Evolutionary conservation across 2,329 filamentous ascomycete species (phyloP).

Genomic region (Fusarium sp.): DNA sequence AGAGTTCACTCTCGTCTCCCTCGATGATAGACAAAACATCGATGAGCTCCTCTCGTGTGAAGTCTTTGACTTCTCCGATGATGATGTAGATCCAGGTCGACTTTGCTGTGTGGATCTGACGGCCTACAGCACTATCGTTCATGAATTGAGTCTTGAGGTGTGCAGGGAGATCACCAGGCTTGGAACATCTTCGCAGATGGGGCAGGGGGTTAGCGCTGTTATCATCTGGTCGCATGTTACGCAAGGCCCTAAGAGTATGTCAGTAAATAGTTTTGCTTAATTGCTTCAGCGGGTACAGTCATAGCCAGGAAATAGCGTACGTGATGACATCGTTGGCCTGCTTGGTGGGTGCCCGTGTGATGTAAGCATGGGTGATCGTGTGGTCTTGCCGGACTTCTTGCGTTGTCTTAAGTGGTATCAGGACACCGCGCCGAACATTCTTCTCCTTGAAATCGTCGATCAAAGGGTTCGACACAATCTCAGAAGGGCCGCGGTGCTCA

Average conservation of each 20-base stretch:
- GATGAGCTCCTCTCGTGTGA: conserved; percentile 67
- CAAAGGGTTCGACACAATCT: conserved; percentile 53
- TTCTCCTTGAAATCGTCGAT: conserved; percentile 53
- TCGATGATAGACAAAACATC: conserved; percentile 62
- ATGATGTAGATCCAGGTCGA: conserved; percentile 72
- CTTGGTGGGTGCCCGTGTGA: conserved; percentile 78
- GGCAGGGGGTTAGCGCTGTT: conserved; percentile 71
- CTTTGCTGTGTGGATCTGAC: conserved; percentile 70
- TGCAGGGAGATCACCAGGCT: conserved; percentile 74
- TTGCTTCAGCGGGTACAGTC: background rate
- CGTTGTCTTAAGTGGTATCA: conserved; percentile 74
- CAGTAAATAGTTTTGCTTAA: conserved; percentile 16
- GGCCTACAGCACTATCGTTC: conserved; percentile 66
- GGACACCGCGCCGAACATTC: conserved; percentile 59
- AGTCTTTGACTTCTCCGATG: conserved; percentile 62
- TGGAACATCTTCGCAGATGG: conserved; percentile 82
- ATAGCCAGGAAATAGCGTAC: conserved; percentile 60
- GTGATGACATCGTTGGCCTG: conserved; percentile 78
- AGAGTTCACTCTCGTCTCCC: conserved; percentile 64
- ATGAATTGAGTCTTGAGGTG: conserved; percentile 73
- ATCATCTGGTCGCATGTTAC: conserved; percentile 68
- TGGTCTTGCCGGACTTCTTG: conserved; percentile 72
- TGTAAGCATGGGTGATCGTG: conserved; percentile 71
- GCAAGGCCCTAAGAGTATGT: conserved; percentile 61
- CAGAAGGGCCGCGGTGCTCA: conserved; percentile 40